Percentiles rank a stretch among this genome's conserved stretches.
Conservation (phyloP, 352 stramenopile species). For the Phytophthora nicotianae region DNA sequence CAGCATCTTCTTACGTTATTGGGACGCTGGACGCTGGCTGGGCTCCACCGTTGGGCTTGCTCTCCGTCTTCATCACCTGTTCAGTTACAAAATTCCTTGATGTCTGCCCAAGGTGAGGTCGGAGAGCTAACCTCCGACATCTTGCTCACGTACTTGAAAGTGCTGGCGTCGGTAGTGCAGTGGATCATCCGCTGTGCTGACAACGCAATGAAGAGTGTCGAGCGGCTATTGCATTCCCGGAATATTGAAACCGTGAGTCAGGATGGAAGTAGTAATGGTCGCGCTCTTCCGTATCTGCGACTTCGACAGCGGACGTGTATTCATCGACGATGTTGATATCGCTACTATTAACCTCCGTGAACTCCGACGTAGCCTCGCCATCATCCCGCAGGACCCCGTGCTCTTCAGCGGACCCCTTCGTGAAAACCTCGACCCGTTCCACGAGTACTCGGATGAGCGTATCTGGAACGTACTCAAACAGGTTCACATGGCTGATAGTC, state of each 20-base stretch:
- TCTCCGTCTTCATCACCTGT: constrained; percentile 83
- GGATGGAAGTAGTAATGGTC: constrained; percentile 25
- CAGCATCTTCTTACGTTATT: constrained; percentile 40
- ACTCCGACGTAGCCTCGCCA: too few relatives aligned
- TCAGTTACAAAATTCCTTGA: constrained; percentile 84
- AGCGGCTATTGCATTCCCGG: constrained; percentile 40
- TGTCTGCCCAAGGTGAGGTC: constrained; percentile 47
- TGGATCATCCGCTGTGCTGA: constrained; percentile 47
- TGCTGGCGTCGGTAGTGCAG: constrained; percentile 48
- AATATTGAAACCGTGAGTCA: constrained; percentile 33
- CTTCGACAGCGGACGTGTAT: too few relatives aligned
- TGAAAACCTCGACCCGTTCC: too few relatives aligned
- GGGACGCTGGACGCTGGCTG: constrained; percentile 93
- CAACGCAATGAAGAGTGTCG: constrained; percentile 46
- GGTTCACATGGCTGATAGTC: too few relatives aligned
- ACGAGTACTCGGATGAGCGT: neutral
- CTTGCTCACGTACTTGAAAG: constrained; percentile 37
- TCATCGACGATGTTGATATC: too few relatives aligned
- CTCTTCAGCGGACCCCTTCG: too few relatives aligned
- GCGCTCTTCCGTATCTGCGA: too few relatives aligned
- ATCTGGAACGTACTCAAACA: constrained; percentile 57
- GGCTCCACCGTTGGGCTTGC: constrained; percentile 87
- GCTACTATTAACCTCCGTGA: too few relatives aligned
- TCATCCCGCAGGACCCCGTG: too few relatives aligned
- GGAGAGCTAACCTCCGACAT: constrained; percentile 23